These are phyloP conservation scores for Pichia sporocuriosa DNA, from an alignment of 805 yeast species.

Conservation along the genomic window DNA sequence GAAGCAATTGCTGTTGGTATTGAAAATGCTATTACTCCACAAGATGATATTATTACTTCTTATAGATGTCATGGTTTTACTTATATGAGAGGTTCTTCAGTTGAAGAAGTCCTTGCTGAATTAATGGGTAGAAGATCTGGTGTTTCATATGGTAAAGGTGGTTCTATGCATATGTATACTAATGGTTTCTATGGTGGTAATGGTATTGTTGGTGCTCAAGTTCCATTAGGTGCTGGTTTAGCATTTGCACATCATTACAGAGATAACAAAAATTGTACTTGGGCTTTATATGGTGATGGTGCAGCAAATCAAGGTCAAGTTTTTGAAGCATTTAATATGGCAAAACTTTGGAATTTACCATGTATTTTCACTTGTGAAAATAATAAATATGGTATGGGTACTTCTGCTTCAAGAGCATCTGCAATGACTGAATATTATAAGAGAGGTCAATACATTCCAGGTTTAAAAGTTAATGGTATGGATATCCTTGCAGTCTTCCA, in stretches of 20 bases:
- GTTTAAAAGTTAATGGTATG: conserved; percentile 98
- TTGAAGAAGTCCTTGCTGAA: conserved; percentile 86
- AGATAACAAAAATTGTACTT: conserved; percentile 70
- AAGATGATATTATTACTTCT: conserved; percentile 90
- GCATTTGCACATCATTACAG: conserved; percentile 98
- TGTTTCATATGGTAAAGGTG: conserved; percentile 97
- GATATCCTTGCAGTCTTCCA: conserved; percentile 92
- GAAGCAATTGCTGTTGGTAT: conserved; percentile 99
- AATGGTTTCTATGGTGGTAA: conserved; percentile 97
- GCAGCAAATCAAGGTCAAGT: conserved; percentile 99
- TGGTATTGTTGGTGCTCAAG: conserved; percentile 99
- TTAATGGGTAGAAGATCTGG: conserved; percentile 95
- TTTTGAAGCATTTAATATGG: conserved; percentile 97
- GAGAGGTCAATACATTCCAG: conserved; percentile 99
- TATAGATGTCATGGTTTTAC: conserved; percentile 99
- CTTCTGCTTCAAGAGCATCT: conserved; percentile 93
- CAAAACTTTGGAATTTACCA: conserved; percentile 96
- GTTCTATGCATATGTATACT: conserved; percentile 98
- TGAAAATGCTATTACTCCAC: conserved; percentile 81
- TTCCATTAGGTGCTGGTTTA: conserved; percentile 95
- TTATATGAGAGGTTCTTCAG: conserved; percentile 91
- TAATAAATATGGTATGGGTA: conserved; percentile 99
- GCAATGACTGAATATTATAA: conserved; percentile 95
- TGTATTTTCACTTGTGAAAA: conserved; percentile 94
- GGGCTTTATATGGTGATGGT: conserved; percentile 96